phyloP scores from a whole-genome alignment of 1,284 basidiomycete species.

The Mycosarcoma maydis region DNA sequence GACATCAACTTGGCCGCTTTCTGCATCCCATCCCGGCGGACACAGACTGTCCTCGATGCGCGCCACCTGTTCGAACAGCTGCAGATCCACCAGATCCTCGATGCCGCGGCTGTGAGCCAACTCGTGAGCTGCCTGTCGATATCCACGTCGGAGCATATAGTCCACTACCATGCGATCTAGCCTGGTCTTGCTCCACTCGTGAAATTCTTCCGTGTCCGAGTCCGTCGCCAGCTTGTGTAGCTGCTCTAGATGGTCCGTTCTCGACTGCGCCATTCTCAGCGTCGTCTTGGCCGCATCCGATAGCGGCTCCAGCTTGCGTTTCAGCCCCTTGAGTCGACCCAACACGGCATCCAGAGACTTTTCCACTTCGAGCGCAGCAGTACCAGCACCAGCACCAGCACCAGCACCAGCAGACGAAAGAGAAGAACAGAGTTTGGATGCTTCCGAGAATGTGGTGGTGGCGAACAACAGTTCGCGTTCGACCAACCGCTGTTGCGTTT shows the following conservation, averaged over 20 bases:
- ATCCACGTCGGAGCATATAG: conserved; percentile 81
- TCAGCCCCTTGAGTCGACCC: conserved; percentile 77
- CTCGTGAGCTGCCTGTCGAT: conserved; percentile 30
- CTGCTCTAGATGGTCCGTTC: conserved; percentile 42
- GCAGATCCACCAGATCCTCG: conserved; percentile 72
- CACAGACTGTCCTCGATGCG: conserved; percentile 82
- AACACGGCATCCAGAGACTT: conserved; percentile 80
- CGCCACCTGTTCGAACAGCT: conserved; percentile 83
- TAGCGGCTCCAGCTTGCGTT: conserved; percentile 76
- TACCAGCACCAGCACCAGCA: no score
- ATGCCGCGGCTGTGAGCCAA: conserved; percentile 37
- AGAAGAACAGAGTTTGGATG: neutral
- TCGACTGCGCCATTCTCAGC: conserved; percentile 35
- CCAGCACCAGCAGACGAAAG: neutral
- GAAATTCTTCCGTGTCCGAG: conserved; percentile 29
- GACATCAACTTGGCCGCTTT: neutral
- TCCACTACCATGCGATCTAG: conserved; percentile 92
- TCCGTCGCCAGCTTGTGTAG: conserved; percentile 35
- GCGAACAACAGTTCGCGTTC: conserved; percentile 50
- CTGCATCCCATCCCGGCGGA: conserved; percentile 1
- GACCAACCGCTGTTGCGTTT: conserved; percentile 57
- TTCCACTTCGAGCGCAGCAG: no score
- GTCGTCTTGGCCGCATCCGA: conserved; percentile 25
- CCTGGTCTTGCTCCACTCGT: conserved; percentile 77
- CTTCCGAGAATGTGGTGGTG: conserved; percentile 16